These are phyloP conservation scores for Castanea crenata DNA, from an alignment of 306 rosid species.

Conservation along the genomic window DNA sequence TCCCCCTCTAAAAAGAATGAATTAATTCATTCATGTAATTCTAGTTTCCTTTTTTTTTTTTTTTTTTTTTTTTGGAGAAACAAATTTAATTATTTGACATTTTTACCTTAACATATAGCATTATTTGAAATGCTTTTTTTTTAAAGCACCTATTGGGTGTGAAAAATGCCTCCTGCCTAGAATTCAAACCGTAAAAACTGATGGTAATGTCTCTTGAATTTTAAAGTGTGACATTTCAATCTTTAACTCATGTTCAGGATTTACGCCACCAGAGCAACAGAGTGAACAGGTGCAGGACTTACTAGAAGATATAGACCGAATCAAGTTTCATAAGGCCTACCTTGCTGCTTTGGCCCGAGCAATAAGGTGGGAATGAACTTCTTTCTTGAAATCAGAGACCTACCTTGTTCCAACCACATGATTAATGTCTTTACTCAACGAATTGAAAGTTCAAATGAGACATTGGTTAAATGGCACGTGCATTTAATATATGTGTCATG, in stretches of 20 bases:
- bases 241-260: conserved; percentile 37
- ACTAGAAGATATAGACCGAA: conserved; percentile 44
- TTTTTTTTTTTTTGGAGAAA: too few relatives aligned
- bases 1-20: too few relatives aligned
- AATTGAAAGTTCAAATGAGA: too few relatives aligned
- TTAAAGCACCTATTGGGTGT: too few relatives aligned
- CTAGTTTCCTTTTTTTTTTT: not conserved
- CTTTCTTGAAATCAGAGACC: too few relatives aligned
- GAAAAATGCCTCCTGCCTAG: too few relatives aligned
- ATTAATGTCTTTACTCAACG: not conserved
- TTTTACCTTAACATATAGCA: not conserved
- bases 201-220: not conserved
- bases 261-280: conserved; percentile 16
- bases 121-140: too few relatives aligned
- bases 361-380: conserved; percentile 38
- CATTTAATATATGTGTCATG: too few relatives aligned
- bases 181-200: too few relatives aligned
- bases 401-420: not conserved
- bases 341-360: conserved; percentile 52
- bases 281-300: conserved; percentile 19
- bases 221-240: not conserved
- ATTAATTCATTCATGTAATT: not conserved
- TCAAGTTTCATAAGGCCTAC: conserved; percentile 51
- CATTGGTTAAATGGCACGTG: too few relatives aligned
- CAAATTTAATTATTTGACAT: not conserved